Evolutionary conservation across 202 grass and related monocot genomes (phyloP).

Genomic region (Panicum virgatum): DNA sequence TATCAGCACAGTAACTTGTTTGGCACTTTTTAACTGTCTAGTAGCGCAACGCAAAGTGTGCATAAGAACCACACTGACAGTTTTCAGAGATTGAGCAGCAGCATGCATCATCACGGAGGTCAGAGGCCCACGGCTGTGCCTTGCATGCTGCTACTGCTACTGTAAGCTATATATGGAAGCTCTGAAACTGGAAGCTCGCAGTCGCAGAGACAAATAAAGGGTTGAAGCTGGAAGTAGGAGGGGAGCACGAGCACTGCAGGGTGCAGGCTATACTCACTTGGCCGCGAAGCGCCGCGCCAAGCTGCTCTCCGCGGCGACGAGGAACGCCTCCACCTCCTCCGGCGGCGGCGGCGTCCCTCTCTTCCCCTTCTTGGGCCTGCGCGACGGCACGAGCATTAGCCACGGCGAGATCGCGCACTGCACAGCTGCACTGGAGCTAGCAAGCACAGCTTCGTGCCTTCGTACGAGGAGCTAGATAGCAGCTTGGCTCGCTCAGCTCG

Average conservation of each 20-base stretch:
- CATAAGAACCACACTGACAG: conserved; percentile 14
- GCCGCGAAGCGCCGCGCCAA: conserved; percentile 45
- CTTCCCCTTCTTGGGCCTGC: conserved; percentile 32
- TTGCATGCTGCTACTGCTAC: neutral
- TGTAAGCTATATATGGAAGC: neutral
- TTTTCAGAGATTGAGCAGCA: conserved; percentile 5
- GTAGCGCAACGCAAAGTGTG: conserved; percentile 16
- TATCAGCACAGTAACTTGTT: conserved; percentile 5
- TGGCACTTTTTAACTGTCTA: conserved; percentile 25
- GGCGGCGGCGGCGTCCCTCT: conserved; percentile 42
- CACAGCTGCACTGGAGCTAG: neutral
- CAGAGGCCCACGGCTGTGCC: conserved; percentile 18
- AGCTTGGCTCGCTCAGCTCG: neutral
- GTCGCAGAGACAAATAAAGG: too few relatives aligned
- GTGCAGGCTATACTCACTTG: conserved; percentile 47
- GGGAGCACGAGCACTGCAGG: too few relatives aligned
- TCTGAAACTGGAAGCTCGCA: neutral
- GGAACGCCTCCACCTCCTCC: conserved; percentile 64
- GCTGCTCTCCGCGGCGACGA: conserved; percentile 49
- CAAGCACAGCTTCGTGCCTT: neutral
- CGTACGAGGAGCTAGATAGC: neutral
- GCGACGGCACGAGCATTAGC: neutral
- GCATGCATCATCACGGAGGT: neutral
- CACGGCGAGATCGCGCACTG: too few relatives aligned
- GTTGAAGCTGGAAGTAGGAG: neutral